phyloP scores from a whole-genome alignment of 768 basidiomycete genomes.

The Galerina marginata region DNA sequence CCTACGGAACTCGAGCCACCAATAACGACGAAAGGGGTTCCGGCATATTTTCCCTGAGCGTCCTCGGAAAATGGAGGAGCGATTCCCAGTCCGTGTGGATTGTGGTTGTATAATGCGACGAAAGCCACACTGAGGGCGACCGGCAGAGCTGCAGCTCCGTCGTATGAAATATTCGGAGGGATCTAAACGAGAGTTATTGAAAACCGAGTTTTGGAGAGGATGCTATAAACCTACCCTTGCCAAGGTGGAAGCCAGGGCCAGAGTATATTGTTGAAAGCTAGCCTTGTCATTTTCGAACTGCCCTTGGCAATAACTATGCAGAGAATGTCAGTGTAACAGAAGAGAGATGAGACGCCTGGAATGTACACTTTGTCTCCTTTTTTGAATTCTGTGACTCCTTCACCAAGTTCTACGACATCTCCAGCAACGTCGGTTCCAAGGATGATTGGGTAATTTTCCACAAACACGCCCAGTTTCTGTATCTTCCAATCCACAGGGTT shows the following conservation, averaged over 20 bases:
- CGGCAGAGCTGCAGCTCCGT: constrained; percentile 54
- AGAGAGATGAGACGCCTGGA: background rate
- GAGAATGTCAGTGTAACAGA: background rate
- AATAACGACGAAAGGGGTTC: constrained; percentile 50
- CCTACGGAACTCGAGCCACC: constrained; percentile 57
- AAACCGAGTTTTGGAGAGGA: background rate
- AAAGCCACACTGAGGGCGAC: constrained; percentile 54
- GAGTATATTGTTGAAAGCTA: constrained; percentile 49
- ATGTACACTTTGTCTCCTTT: constrained; percentile 58
- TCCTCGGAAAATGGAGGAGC: constrained; percentile 41
- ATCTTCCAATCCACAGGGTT: constrained; percentile 63
- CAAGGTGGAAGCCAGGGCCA: constrained; percentile 13
- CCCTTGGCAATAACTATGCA: constrained; percentile 30
- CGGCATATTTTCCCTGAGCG: constrained; percentile 46
- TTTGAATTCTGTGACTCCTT: constrained; percentile 51
- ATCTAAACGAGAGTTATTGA: constrained; percentile 36
- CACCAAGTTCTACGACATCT: constrained; percentile 52
- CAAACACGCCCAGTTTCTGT: constrained; percentile 42
- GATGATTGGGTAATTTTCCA: constrained; percentile 50
- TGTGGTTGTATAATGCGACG: constrained; percentile 51
- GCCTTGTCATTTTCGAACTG: constrained; percentile 41
- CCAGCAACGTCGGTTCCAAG: constrained; percentile 55
- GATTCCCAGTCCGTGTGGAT: constrained; percentile 45
- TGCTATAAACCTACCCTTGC: constrained; percentile 13
- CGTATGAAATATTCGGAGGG: constrained; percentile 51